A percentile compares a stretch with the other conserved stretches of the same genome.
These are phyloP conservation scores for Pseudogymnoascus sp. DNA, from an alignment of 2,329 filamentous ascomycete genomes.

Conservation along the genomic window DNA sequence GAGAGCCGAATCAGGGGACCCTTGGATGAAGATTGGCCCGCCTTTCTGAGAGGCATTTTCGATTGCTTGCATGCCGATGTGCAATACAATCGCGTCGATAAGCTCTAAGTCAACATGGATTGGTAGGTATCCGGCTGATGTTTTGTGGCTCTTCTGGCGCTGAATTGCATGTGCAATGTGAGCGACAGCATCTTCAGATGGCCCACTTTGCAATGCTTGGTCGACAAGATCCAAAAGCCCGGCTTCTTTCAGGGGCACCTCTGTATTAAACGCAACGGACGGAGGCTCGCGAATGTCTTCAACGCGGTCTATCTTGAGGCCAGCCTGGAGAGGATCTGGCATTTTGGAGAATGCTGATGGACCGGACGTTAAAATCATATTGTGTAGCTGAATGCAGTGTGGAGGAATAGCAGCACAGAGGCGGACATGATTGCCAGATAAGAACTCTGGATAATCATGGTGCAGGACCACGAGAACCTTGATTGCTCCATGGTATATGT, in stretches of 20 bases:
- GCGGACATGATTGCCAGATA: constrained; percentile 76
- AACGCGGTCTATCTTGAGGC: constrained; percentile 66
- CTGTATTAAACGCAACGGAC: constrained; percentile 53
- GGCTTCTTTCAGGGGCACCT: constrained; percentile 40
- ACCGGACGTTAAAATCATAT: constrained; percentile 76
- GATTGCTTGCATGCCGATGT: constrained; percentile 67
- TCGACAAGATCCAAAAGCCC: constrained; percentile 54
- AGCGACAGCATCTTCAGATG: constrained; percentile 63
- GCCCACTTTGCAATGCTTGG: constrained; percentile 50
- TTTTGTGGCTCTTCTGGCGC: constrained; percentile 46
- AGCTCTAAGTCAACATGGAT: constrained; percentile 61
- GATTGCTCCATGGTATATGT: constrained; percentile 74
- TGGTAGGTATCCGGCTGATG: constrained; percentile 56
- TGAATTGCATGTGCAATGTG: constrained; percentile 68
- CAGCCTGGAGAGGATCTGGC: constrained; percentile 62
- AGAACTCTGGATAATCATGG: constrained; percentile 90
- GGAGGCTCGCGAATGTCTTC: constrained; percentile 66
- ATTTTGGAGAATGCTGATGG: constrained; percentile 60
- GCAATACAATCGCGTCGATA: constrained; percentile 74
- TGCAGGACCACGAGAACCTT: constrained; percentile 79
- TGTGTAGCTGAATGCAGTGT: constrained; percentile 79
- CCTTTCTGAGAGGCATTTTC: constrained; percentile 48
- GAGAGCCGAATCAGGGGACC: constrained; percentile 59
- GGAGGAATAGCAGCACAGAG: constrained; percentile 74
- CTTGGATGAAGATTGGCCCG: constrained; percentile 53